Conservation (phyloP, 352 stramenopile species). For the Phytophthora nicotianae region DNA sequence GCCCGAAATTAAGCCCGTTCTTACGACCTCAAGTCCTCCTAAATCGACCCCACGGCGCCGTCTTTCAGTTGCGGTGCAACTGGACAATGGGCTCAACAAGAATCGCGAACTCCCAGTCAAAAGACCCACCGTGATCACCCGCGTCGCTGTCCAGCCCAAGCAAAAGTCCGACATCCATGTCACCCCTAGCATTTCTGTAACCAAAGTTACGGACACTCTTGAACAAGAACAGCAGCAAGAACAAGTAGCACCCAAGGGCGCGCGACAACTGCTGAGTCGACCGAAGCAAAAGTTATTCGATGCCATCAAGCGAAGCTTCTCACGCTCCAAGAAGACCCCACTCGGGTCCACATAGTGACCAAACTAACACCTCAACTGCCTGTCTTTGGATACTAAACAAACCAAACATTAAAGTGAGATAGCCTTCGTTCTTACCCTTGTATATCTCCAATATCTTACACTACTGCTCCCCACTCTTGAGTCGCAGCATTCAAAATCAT, state of each 20-base stretch:
- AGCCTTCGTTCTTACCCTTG: conserved; percentile 13
- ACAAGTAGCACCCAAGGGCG: conserved; percentile 7
- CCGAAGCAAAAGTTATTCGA: conserved; percentile 75
- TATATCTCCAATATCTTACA: conserved; percentile 39
- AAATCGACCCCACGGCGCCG: conserved; percentile 56
- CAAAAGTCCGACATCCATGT: conserved; percentile 16
- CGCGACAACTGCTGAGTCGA: conserved; percentile 41
- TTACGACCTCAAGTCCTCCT: background rate
- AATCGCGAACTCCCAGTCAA: conserved; percentile 11
- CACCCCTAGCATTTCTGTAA: background rate
- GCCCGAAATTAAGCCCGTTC: conserved; percentile 6
- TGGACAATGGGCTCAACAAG: conserved; percentile 53
- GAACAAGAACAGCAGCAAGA: conserved; percentile 16
- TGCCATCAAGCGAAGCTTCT: conserved; percentile 58
- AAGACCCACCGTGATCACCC: conserved; percentile 14
- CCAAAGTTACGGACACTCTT: background rate
- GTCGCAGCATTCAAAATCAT: no score
- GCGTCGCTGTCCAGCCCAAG: conserved; percentile 26
- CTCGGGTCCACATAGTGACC: conserved; percentile 16
- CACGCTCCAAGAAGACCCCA: conserved; percentile 31
- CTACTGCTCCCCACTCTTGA: background rate
- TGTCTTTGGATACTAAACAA: background rate
- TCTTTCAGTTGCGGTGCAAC: conserved; percentile 54
- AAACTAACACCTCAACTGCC: background rate
- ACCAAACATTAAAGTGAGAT: conserved; percentile 19